Conservation (phyloP, 2,329 filamentous ascomycete species). For the Scedosporium dehoogii region DNA sequence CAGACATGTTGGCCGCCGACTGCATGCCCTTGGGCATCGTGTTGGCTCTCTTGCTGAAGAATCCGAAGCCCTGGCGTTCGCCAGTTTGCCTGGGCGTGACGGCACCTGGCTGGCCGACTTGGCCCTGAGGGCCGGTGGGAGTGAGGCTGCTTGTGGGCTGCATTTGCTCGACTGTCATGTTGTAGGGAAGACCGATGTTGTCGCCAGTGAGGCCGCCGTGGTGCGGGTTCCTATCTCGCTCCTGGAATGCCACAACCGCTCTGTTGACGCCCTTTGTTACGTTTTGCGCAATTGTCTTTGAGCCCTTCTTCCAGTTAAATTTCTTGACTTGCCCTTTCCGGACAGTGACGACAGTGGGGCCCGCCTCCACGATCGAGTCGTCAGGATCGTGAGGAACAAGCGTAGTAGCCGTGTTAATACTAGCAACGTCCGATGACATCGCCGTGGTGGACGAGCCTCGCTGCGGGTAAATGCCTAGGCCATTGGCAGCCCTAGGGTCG, state of each 20-base stretch:
- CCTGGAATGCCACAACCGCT: slow-evolving; percentile 66
- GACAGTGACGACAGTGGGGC: slow-evolving; percentile 92
- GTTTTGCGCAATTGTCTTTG: slow-evolving; percentile 86
- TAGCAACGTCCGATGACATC: slow-evolving; percentile 38
- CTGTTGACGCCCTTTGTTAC: slow-evolving; percentile 91
- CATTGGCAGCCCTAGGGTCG: slow-evolving; percentile 39
- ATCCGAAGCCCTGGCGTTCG: slow-evolving; percentile 54
- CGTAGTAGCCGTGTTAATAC: slow-evolving; percentile 47
- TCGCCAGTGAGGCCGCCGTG: slow-evolving; percentile 48
- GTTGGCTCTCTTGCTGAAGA: slow-evolving; percentile 50
- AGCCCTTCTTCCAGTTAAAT: slow-evolving; percentile 98
- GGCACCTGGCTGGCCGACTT: slow-evolving; percentile 15
- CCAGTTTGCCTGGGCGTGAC: not conserved
- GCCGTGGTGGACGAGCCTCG: slow-evolving; percentile 38
- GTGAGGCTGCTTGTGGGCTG: slow-evolving; percentile 31
- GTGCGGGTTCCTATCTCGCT: slow-evolving; percentile 40
- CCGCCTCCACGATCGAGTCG: slow-evolving; percentile 56
- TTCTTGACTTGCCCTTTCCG: slow-evolving; percentile 91
- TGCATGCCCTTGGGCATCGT: slow-evolving; percentile 32
- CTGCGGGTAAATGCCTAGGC: slow-evolving; percentile 47
- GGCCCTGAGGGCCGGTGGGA: slow-evolving; percentile 11
- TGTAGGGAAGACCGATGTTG: slow-evolving; percentile 60
- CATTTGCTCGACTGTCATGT: slow-evolving; percentile 50
- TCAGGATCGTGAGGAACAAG: slow-evolving; percentile 53
- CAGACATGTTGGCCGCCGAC: slow-evolving; percentile 26